Evolutionary conservation across 2,329 filamentous ascomycete genomes (phyloP), one percentile per base, ranked within the genome.

Genomic region (Sarocladium kiliense): DNA sequence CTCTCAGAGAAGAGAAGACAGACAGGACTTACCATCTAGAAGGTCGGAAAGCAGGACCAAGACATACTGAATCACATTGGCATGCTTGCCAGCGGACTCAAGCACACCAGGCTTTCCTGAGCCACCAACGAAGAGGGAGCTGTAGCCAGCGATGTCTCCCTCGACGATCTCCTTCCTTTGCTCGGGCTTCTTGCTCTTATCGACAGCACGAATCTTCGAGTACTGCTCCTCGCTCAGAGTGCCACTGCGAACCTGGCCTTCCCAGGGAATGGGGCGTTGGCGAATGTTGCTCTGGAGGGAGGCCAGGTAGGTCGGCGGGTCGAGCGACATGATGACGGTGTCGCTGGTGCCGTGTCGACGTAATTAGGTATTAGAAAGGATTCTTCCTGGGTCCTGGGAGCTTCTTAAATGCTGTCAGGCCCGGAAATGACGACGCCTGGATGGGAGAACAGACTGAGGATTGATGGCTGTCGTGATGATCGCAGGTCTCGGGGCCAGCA

Each of bases 201-300:
- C 94, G 64, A 97, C 90, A 58, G 92, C 90, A 73, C 92, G 92
- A 75, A 99, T 96, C 80, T 92, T 93, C 77, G 88, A 89, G 64
- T 97, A 84, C 73, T 99, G 93, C 63, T 89, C 87, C 63, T 97
- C 93, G 57, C 89, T 96, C 74, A 99, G 89, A 67, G 91, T 94
- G 71, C 92, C 91, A 64, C 91, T 91, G 71, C 94, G 85, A 62
- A 96, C 91, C 65, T 93, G 92, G 65, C 93, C 93, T 74, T 97
- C 93, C 94, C 94, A 99, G 57, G 93, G 92, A 74, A 99, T 96
- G 61, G 92, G 92, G 63, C 94, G 85, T 68, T 90, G 88, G 68
- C 94, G 90, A 71, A 97, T 96, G 79, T 97, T 97, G 83, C 90
- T 95, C 78, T 96, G 92, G 63, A 97, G 82, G 63, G 91, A 93